Evolutionary conservation across 345 rosid species (phyloP), one percentile per base, ranked within the genome.

Genomic region (Carallia pectinifolia): DNA sequence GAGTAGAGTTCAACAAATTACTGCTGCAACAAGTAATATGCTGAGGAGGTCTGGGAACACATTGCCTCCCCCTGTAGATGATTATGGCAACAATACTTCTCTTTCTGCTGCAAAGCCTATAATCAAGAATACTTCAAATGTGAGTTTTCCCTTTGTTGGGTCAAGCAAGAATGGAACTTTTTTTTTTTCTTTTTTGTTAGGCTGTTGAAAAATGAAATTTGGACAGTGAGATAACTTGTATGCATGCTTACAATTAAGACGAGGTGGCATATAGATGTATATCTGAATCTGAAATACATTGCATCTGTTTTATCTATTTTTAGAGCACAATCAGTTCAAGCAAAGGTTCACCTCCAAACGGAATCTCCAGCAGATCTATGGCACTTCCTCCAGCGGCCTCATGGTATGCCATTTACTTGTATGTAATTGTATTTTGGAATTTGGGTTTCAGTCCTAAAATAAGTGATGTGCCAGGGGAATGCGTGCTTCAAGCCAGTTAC

Each of bases 311-410:
- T 54, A 54, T 76, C 59, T 81, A 13, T 61, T 66, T 7, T 74
- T 88, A 94, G 92, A 74, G 55, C 80, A 44, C 81, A 29, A 40
- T 74, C 36, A 77, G 64, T 31, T 69, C 73, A 15, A 65, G 75
- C 65, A 88, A 76, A 78, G 81, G 65, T 76, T 83, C 96, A 60
- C 85, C 89, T 30, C 89, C 94, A 70, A 83, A 84, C 79, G 90
- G 88, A 76, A 85, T 84, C 79, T 63, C 81, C 56, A 69, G 81
- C 64, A 84, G 85, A 84, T 76, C 91, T 6, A 64, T 76, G 34
- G 82, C 83, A 54, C 96, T 93, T 68, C 98, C 98, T 76, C 90
- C 92, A 55, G 96, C 92, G 65, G 92, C 97, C 5, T 84, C 98
- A 71, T 93, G 97, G 98, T 91, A 86, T 72, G 77, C 58, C 31